Base-by-base conservation (phyloP, 805 yeast genomes). In the Schizosaccharomyces japonicus region DNA sequence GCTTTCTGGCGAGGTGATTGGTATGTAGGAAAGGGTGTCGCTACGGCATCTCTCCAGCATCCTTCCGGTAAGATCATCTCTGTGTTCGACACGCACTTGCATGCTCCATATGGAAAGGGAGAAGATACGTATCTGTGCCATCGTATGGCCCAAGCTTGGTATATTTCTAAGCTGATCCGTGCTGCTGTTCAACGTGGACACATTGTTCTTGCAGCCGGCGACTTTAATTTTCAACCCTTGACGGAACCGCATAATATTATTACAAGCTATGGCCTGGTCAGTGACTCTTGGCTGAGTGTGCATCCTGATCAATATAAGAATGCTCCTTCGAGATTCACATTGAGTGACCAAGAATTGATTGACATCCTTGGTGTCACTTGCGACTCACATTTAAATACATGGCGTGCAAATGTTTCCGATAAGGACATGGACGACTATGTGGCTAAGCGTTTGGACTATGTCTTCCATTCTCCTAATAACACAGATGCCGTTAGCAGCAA, bases 71-170 rank as follows among this genome's bases (percentile, higher is more conserved):
- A 63, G 15, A 64, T 69, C 1, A 63, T 90, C 36, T 95, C 92
- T 2, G 62, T 90, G 4, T 63, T 90, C 57, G 87, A 85, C 57
- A 77, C 94, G 15, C 98, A 90, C 60, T 52, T 90, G 90, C 98
- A 90, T 61, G 98, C 98, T 1, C 98, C 98, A 0, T 90, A 90
- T 57, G 70, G 90, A 1, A 62, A 66, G 0, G 96, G 96, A 2
- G 94, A 84, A 60, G 92, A 92, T 2, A 79, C 85, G 2, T 90
- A 90, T 58, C 66, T 76, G 2, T 80, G 94, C 54, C 96, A 90
- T 58, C 66, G 98, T 45, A 76, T 95, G 0, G 73, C 90, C 50
- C 98, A 90, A 61, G 95, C 96, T 0, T 90, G 96, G 96, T 95
- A 85, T 59, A 72, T 90, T 59, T 70, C 90, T 30, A 71, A 73